phyloP scores from a whole-genome alignment of 257 asterid genomes.

The Solanum sparsipilum region DNA sequence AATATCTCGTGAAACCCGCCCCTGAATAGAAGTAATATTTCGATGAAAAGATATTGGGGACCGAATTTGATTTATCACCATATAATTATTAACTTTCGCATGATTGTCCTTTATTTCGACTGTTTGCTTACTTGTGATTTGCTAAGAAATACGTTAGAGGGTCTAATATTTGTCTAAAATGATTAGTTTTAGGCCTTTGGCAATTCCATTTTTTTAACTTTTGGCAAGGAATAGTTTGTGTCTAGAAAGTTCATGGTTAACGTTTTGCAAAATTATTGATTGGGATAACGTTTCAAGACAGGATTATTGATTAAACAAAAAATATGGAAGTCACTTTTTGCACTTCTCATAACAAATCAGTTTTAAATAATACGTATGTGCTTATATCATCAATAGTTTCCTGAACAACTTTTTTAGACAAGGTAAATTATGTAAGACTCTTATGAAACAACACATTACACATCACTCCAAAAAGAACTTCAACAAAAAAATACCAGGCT shows the following conservation, averaged over 20 bases:
- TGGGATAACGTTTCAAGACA: background rate
- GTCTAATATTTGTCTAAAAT: background rate
- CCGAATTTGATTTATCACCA: background rate
- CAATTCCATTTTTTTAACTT: background rate
- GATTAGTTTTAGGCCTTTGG: background rate
- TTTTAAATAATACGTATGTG: too few species aligned
- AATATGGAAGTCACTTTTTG: background rate
- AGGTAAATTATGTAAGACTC: background rate
- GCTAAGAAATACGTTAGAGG: too few species aligned
- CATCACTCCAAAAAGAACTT: background rate
- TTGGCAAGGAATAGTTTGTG: rapidly evolving
- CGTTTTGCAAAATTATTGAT: background rate
- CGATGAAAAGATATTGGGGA: too few species aligned
- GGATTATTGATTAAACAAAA: background rate
- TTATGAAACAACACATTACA: background rate
- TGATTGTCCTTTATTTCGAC: too few species aligned
- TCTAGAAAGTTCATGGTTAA: background rate
- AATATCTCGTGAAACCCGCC: background rate
- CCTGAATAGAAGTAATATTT: background rate
- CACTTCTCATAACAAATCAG: background rate
- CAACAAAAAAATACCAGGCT: rapidly evolving
- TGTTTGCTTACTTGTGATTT: too few species aligned
- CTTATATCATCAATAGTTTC: background rate
- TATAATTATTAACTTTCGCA: too few species aligned
- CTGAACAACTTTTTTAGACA: background rate